Evolutionary conservation across 2,329 filamentous ascomycete species (phyloP).

Genomic region (Lasiodiplodia sp.): DNA sequence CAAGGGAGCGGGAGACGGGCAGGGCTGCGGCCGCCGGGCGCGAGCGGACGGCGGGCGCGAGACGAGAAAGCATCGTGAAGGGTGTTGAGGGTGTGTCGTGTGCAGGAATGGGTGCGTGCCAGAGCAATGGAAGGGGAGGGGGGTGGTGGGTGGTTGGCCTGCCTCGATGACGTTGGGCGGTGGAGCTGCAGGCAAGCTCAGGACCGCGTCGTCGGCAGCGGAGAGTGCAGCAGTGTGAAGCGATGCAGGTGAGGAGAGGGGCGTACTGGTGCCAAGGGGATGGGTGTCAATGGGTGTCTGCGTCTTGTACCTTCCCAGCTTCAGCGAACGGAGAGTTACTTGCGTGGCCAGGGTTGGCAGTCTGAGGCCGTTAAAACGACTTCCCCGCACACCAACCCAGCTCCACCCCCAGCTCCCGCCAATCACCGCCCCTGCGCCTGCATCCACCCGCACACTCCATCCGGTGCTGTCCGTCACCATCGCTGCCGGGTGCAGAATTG

Average conservation of each 20-base stretch:
- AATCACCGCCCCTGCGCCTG: slow-evolving; percentile 11
- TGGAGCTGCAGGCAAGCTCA: slow-evolving; percentile 30
- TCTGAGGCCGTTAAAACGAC: slow-evolving; percentile 13
- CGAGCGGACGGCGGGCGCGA: slow-evolving; percentile 25
- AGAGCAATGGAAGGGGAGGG: slow-evolving; percentile 13
- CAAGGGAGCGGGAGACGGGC: slow-evolving; percentile 24
- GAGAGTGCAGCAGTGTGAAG: slow-evolving; percentile 6
- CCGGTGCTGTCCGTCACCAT: slow-evolving; percentile 21
- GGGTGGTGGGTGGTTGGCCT: slow-evolving; percentile 5
- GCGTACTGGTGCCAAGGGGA: slow-evolving; percentile 22
- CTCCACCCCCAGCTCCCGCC: slow-evolving; percentile 13
- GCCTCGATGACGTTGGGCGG: slow-evolving; percentile 26
- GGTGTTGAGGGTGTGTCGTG: slow-evolving; percentile 11
- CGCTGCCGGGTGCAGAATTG: not conserved
- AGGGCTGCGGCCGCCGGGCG: slow-evolving; percentile 10
- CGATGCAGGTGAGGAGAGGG: slow-evolving; percentile 25
- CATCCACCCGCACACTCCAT: slow-evolving; percentile 13
- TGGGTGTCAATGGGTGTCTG: slow-evolving; percentile 26
- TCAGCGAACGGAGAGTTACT: slow-evolving; percentile 24
- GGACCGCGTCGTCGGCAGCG: slow-evolving; percentile 22
- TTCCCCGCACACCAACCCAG: slow-evolving; percentile 25
- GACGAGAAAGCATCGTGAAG: slow-evolving; percentile 26
- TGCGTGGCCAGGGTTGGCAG: slow-evolving; percentile 4
- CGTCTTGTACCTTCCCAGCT: slow-evolving; percentile 25
- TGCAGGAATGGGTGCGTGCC: slow-evolving; percentile 20